Percentiles rank a stretch among this genome's conserved stretches.
Evolutionary conservation across 495 filamentous ascomycete species (phyloP).

Genomic region (Trichoderma reesei): DNA sequence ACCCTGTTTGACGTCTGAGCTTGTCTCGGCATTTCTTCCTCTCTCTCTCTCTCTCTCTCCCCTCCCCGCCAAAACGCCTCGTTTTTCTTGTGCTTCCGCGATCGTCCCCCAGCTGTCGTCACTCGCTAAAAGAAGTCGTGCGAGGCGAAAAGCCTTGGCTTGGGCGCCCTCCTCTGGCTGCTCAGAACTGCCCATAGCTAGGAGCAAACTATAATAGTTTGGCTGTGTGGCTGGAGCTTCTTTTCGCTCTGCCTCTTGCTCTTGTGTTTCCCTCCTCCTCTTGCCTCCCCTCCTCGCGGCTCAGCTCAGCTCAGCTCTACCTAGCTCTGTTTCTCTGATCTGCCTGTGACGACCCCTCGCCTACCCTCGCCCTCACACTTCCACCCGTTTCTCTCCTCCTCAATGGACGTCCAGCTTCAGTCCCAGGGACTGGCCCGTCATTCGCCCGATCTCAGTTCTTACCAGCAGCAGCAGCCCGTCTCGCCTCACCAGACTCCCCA

Average conservation of each 20-base stretch:
- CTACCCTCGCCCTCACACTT: not conserved
- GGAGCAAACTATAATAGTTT: constrained; percentile 1
- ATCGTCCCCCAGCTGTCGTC: constrained; percentile 3
- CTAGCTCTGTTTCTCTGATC: not conserved
- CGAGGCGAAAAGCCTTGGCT: constrained; percentile 8
- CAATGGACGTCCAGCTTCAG: not conserved
- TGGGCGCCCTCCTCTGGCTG: not conserved
- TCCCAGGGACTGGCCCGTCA: not conserved
- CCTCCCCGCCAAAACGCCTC: not conserved
- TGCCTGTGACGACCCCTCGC: no score
- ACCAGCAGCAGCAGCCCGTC: not conserved
- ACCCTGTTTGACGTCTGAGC: not conserved
- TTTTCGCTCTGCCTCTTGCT: not conserved
- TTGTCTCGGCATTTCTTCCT: no score
- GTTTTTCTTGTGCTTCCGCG: not conserved
- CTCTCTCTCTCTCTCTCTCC: no score
- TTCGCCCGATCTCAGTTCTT: not conserved
- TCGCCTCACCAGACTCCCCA: not conserved
- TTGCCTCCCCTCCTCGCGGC: not conserved
- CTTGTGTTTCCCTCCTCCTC: not conserved
- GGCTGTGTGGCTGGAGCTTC: not conserved
- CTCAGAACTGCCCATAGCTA: no score
- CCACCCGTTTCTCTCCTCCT: not conserved
- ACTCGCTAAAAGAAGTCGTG: constrained; percentile 1
- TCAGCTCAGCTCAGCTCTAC: not conserved